phyloP scores from a whole-genome alignment of 805 yeast genomes.

The Spathaspora boniae region DNA sequence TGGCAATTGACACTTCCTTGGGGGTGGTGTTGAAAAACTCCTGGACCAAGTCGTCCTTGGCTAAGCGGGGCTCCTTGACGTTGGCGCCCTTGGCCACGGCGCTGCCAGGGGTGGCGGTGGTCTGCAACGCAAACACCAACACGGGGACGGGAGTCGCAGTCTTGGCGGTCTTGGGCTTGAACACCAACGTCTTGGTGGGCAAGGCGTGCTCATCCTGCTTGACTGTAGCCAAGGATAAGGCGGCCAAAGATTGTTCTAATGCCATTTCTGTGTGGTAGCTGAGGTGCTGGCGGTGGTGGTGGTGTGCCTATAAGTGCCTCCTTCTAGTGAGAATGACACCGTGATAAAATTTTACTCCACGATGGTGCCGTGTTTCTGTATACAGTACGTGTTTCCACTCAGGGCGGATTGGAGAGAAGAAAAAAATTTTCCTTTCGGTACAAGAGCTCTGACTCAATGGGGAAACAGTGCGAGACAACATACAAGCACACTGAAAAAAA shows the following conservation, averaged over 20 bases:
- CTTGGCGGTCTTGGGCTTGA: conserved; percentile 90
- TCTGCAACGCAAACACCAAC: conserved; percentile 68
- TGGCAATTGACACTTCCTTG: conserved; percentile 60
- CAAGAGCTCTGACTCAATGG: too few species aligned
- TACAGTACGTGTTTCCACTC: too few species aligned
- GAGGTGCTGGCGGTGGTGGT: too few species aligned
- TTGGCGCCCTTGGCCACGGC: conserved; percentile 62
- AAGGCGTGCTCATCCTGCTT: conserved; percentile 40
- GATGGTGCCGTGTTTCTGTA: too few species aligned
- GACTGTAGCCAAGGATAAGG: conserved; percentile 58
- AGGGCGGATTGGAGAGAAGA: too few species aligned
- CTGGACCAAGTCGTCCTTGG: conserved; percentile 73
- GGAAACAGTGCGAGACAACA: too few species aligned
- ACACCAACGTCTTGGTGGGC: conserved; percentile 71
- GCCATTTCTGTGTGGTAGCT: too few species aligned
- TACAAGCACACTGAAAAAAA: too few species aligned
- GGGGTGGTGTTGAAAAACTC: conserved; percentile 57
- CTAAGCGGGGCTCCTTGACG: conserved; percentile 84
- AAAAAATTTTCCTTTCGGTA: not conserved
- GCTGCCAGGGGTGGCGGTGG: conserved; percentile 67
- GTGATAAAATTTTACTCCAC: too few species aligned
- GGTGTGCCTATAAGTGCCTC: too few species aligned
- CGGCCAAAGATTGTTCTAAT: conserved; percentile 63
- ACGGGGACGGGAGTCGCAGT: conserved; percentile 76
- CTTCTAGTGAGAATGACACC: too few species aligned